A percentile compares a stretch with the other conserved stretches of the same genome.
These are phyloP conservation scores for Aspergillus indologenus DNA, from an alignment of 495 filamentous ascomycete species.

Conservation along the genomic window DNA sequence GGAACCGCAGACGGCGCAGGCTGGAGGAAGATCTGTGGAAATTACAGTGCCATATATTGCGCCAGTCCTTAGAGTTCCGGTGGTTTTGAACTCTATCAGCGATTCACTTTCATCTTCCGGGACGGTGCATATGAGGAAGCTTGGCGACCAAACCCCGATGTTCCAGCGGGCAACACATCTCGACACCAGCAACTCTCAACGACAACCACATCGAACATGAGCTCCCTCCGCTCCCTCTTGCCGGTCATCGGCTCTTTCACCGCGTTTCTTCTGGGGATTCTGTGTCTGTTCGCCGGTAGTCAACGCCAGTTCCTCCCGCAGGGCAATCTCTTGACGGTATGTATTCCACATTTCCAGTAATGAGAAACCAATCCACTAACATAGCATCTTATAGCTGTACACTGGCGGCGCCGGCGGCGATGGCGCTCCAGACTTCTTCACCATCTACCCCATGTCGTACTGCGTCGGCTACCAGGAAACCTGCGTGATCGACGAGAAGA, in stretches of 20 bases:
- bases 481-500: not conserved
- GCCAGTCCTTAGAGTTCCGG: not conserved
- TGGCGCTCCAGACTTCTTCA: conserved; percentile 12
- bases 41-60: not conserved
- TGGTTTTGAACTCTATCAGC: not conserved
- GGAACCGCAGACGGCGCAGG: not conserved
- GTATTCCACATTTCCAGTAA: no score
- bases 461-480: conserved; percentile 10
- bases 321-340: conserved; percentile 11
- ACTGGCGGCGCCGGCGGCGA: not conserved
- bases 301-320: conserved; percentile 14
- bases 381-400: not conserved
- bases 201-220: not conserved
- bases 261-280: conserved; percentile 11
- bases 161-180: not conserved
- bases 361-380: not conserved
- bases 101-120: no score
- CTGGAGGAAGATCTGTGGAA: not conserved
- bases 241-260: conserved; percentile 3
- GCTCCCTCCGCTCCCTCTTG: not conserved
- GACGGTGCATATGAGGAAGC: not conserved
- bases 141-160: not conserved
- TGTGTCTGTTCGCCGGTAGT: conserved; percentile 14
- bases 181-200: not conserved
- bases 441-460: conserved; percentile 15